Conservation (phyloP, 2,329 filamentous ascomycete species). For the Fusarium domesticum region DNA sequence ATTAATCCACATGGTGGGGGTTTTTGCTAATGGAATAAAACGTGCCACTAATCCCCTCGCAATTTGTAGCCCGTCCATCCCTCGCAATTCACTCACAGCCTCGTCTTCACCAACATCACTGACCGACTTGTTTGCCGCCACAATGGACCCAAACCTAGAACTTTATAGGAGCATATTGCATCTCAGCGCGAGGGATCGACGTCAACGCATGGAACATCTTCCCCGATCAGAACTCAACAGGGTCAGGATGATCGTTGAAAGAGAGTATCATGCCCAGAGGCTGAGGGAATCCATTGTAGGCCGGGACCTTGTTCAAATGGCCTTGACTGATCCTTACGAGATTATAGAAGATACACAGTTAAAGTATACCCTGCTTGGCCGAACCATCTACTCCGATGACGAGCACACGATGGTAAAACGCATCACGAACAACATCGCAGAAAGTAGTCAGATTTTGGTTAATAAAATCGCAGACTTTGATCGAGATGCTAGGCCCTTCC, state of each 20-base stretch:
- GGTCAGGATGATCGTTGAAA: conserved; percentile 1
- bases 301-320: conserved; percentile 9
- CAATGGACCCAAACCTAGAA: conserved; percentile 8
- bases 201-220: conserved; percentile 2
- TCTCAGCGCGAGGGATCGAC: not conserved
- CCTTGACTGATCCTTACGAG: conserved; percentile 5
- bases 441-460: not conserved
- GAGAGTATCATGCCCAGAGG: not conserved
- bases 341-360: not conserved
- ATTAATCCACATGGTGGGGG: not conserved
- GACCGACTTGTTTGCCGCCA: not conserved
- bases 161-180: conserved; percentile 10
- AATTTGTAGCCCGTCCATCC: not conserved
- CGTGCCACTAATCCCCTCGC: not conserved
- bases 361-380: conserved; percentile 8
- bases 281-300: conserved; percentile 4
- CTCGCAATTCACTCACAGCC: not conserved
- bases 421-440: conserved; percentile 1
- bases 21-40: not conserved
- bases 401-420: conserved; percentile 1
- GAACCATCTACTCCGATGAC: not conserved
- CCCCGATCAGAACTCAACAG: not conserved
- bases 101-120: conserved; percentile 1
- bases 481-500: not conserved
- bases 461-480: not conserved